These are phyloP conservation scores for Picea abies DNA, from an alignment of 83 land plant species.

Conservation along the genomic window DNA sequence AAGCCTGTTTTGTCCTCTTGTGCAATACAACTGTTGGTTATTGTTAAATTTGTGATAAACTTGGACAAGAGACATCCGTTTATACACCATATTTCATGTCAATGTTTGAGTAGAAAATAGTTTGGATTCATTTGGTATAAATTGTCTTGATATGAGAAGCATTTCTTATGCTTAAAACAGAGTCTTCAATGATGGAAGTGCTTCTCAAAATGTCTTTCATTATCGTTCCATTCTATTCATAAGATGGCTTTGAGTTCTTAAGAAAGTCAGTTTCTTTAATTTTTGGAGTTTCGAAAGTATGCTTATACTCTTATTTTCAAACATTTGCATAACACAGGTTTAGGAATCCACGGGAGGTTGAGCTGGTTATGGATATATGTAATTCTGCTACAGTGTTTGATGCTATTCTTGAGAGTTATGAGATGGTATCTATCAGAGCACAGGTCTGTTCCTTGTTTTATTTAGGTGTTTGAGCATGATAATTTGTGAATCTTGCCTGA, in stretches of 20 bases:
- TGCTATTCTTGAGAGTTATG: conserved; percentile 10
- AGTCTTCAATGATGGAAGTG: background rate
- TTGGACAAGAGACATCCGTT: background rate
- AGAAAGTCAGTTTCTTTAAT: background rate
- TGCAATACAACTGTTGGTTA: background rate
- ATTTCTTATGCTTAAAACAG: background rate
- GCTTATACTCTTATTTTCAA: background rate
- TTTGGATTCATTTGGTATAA: background rate
- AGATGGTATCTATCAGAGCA: conserved; percentile 4
- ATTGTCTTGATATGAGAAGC: background rate
- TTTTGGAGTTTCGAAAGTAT: background rate
- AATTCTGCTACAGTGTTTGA: conserved; percentile 4
- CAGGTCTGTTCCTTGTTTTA: conserved; percentile 12
- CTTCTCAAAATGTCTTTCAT: background rate
- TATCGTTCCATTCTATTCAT: too few relatives aligned
- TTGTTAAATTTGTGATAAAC: background rate
- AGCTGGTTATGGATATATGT: conserved; percentile 7
- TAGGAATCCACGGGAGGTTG: conserved; percentile 22
- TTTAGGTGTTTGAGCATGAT: conserved; percentile 3
- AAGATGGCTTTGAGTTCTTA: too few relatives aligned
- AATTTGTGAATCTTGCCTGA: background rate
- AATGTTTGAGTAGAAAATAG: background rate
- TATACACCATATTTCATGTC: background rate
- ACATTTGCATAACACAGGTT: background rate
- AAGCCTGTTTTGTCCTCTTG: background rate